Evolutionary conservation across 2,329 filamentous ascomycete genomes (phyloP).

Genomic region (Ascochyta fabae): DNA sequence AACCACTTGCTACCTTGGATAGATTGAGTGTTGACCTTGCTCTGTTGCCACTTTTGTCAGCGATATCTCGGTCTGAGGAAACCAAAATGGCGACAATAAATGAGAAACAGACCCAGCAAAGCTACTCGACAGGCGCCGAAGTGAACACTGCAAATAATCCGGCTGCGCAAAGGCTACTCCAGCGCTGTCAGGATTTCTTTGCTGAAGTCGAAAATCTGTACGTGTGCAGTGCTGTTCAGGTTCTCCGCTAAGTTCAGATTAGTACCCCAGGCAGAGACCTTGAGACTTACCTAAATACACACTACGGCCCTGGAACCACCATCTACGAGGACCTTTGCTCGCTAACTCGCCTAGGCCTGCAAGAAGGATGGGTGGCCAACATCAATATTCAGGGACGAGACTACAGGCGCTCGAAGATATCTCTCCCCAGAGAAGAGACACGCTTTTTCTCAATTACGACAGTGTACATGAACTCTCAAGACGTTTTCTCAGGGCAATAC

Average conservation of each 20-base stretch:
- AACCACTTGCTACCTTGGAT: neutral
- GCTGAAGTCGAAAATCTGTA: slow-evolving; percentile 40
- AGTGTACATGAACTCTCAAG: slow-evolving; percentile 62
- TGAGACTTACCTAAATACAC: slow-evolving; percentile 41
- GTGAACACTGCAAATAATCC: slow-evolving; percentile 30
- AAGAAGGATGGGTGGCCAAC: slow-evolving; percentile 49
- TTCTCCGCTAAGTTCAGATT: neutral
- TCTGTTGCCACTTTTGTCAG: neutral
- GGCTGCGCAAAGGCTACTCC: slow-evolving; percentile 30
- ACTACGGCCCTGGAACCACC: slow-evolving; percentile 47
- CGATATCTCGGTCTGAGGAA: too few relatives aligned
- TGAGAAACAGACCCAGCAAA: neutral
- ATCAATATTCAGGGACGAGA: slow-evolving; percentile 38
- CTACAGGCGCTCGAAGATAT: slow-evolving; percentile 52
- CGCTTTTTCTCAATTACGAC: slow-evolving; percentile 63
- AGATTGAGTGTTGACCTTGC: too few relatives aligned
- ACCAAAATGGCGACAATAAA: neutral
- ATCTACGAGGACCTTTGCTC: slow-evolving; percentile 48
- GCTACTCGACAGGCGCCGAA: slow-evolving; percentile 13
- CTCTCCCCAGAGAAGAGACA: slow-evolving; percentile 55
- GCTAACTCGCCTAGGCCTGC: slow-evolving; percentile 42
- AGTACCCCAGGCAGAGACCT: slow-evolving; percentile 48
- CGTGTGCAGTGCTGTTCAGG: neutral
- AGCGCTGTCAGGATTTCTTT: slow-evolving; percentile 37
- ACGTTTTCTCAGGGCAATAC: slow-evolving; percentile 61